A percentile compares a stretch with the other conserved stretches of the same genome.
Evolutionary conservation across 306 rosid species (phyloP).

Genomic region (Astragalus glycyphyllos): DNA sequence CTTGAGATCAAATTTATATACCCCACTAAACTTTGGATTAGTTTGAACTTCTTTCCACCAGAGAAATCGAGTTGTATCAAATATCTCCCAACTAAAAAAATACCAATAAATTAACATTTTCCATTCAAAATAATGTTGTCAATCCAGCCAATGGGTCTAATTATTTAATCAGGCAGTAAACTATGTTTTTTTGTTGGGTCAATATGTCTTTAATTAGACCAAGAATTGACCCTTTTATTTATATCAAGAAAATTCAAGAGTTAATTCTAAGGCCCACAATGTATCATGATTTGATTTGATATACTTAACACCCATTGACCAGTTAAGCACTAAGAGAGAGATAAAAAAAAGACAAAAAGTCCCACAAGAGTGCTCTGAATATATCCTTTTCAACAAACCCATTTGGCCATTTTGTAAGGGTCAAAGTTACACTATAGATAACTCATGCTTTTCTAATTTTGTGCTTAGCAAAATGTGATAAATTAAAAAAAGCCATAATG

Average conservation of each 20-base stretch:
- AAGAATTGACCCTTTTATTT: conserved; percentile 1
- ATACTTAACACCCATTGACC: neutral
- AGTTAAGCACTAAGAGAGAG: neutral
- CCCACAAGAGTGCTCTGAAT: neutral
- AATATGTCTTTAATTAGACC: neutral
- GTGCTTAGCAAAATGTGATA: neutral
- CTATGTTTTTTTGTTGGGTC: too few relatives aligned
- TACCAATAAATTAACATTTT: too few relatives aligned
- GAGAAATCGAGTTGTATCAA: too few relatives aligned
- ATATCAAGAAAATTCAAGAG: neutral
- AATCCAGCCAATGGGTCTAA: too few relatives aligned
- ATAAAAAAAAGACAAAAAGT: neutral
- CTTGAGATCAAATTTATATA: too few relatives aligned
- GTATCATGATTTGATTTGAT: neutral
- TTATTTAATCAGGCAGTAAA: too few relatives aligned
- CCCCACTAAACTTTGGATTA: too few relatives aligned
- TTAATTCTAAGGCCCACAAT: neutral
- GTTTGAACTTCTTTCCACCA: too few relatives aligned
- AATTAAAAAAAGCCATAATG: conserved; percentile 1
- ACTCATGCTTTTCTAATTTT: neutral
- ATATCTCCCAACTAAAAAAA: too few relatives aligned
- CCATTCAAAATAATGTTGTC: too few relatives aligned
- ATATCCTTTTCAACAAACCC: conserved; percentile 24
- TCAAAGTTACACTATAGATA: conserved; percentile 12
- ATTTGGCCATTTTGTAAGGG: conserved; percentile 17